Base-by-base conservation (phyloP, 169 alveolate species). In the Plasmodium chabaudi region DNA sequence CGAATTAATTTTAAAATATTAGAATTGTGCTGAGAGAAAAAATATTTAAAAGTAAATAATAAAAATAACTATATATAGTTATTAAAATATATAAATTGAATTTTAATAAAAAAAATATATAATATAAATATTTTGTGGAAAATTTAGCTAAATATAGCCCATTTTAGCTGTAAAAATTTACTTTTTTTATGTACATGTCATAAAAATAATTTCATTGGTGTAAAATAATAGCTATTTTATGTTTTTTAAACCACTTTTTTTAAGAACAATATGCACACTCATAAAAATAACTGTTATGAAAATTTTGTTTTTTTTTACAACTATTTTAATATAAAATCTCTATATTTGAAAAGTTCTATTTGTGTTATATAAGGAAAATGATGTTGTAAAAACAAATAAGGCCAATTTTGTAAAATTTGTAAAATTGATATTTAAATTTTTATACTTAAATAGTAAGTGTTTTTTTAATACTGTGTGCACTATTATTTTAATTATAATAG, bases 111-210 rank as follows among this genome's bases (percentile, higher is more conserved):
- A 74, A 61, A n/a, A 46, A 42, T 19, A 56, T 61, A 55, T 55
- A n/a, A 34, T 34, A 55, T 12, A 44, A 55, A 34, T 42, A 13
- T 46, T 61, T 61, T 47, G 42, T 57, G 17, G 51, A 3, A 61
- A 44, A 74, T 55, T 74, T 74, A 61, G 19, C 73, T 42, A 15
- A 74, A 12, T 12, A 21, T 9, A 10, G 15, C n/a, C 17, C 25
- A 44, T 15, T 7, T 60, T 60, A 65, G 27, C 53, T 9, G 21
- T 44, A 61, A 46, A 17, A 61, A 59, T 59, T 64, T 64, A 27
- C 51, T 74, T 44, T 53, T 59, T 74, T 74, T 60, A 47, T 74
- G 88, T 61, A 65, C 75, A 63, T 60, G 75, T 17, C 61, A 74
- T 25, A 60, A 74, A 60, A 49, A 61, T 49, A 21, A 46, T 74